Conservation (phyloP, 371 early-diverging fungal species). For the Phascolomyces articulosus region DNA sequence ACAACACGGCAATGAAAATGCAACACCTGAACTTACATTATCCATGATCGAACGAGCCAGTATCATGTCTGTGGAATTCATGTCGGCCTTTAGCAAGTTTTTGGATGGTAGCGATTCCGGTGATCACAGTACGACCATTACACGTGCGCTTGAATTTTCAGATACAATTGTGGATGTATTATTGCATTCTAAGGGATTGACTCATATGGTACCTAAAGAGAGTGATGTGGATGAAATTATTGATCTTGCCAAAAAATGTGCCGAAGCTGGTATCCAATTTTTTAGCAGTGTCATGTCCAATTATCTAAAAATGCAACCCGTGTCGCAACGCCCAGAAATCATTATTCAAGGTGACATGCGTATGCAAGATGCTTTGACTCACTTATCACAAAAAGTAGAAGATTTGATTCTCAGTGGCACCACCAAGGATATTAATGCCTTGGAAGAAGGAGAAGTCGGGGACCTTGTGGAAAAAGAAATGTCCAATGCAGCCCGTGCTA, state of each 20-base stretch:
- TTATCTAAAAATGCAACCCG: slow-evolving; percentile 71
- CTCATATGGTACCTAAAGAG: slow-evolving; percentile 81
- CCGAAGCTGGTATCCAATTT: slow-evolving; percentile 71
- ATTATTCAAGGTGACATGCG: slow-evolving; percentile 76
- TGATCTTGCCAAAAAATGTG: slow-evolving; percentile 66
- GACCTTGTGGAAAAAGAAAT: slow-evolving; percentile 94
- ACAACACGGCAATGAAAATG: slow-evolving; percentile 83
- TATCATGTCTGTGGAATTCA: slow-evolving; percentile 80
- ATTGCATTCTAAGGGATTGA: slow-evolving; percentile 88
- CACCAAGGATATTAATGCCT: slow-evolving; percentile 65
- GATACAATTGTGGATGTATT: slow-evolving; percentile 85
- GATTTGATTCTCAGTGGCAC: slow-evolving; percentile 68
- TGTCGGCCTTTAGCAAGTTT: slow-evolving; percentile 73
- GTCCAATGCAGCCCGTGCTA: slow-evolving; percentile 89
- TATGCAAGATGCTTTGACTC: slow-evolving; percentile 72
- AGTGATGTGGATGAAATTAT: slow-evolving; percentile 80
- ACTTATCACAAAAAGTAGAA: slow-evolving; percentile 76
- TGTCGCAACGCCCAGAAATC: slow-evolving; percentile 71
- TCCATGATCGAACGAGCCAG: slow-evolving; percentile 90
- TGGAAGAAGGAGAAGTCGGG: slow-evolving; percentile 80
- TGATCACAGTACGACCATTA: slow-evolving; percentile 87
- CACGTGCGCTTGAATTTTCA: slow-evolving; percentile 79
- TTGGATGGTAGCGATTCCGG: slow-evolving; percentile 74
- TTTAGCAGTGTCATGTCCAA: slow-evolving; percentile 86
- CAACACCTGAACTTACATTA: slow-evolving; percentile 90